Percentiles rank a stretch among this genome's conserved stretches.
phyloP scores from a whole-genome alignment of 2,329 filamentous ascomycete genomes.

The Didymella pinodella region DNA sequence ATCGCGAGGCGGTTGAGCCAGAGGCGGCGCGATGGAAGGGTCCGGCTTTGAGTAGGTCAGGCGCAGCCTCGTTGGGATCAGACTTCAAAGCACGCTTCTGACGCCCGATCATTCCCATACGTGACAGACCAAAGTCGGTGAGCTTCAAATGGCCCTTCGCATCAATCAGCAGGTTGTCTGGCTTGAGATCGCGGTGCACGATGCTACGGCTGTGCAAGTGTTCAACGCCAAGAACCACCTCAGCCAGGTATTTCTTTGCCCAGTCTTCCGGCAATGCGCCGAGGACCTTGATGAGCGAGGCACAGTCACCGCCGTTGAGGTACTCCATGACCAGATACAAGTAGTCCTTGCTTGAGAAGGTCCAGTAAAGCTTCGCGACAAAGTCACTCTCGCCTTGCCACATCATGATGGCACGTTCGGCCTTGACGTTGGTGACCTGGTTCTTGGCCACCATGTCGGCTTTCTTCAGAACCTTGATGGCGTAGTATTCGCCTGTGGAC shows the following conservation, averaged over 20 bases:
- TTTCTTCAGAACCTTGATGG: conserved; percentile 98
- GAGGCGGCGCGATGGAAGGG: conserved; percentile 88
- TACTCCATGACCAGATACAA: conserved; percentile 99
- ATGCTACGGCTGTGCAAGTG: conserved; percentile 94
- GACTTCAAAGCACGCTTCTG: conserved; percentile 90
- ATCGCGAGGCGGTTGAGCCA: conserved; percentile 76
- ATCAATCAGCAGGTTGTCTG: conserved; percentile 96
- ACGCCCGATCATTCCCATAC: conserved; percentile 95
- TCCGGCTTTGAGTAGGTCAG: conserved; percentile 90
- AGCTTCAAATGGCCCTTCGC: conserved; percentile 95
- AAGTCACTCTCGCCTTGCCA: conserved; percentile 99
- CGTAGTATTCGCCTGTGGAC: conserved; percentile 96
- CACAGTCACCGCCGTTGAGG: conserved; percentile 95
- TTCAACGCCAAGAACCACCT: conserved; percentile 96
- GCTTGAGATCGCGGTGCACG: conserved; percentile 95
- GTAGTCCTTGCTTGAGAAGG: conserved; percentile 98
- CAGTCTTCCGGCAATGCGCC: conserved; percentile 94
- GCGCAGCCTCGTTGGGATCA: conserved; percentile 74
- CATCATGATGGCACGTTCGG: conserved; percentile 99
- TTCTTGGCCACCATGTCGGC: conserved; percentile 99
- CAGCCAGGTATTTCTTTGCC: conserved; percentile 96
- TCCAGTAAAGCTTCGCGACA: conserved; percentile 99
- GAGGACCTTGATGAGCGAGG: conserved; percentile 92
- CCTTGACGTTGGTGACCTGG: conserved; percentile 98
- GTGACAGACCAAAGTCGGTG: conserved; percentile 95